A percentile compares a stretch with the other conserved stretches of the same genome.
Conservation (phyloP, 2,329 filamentous ascomycete genomes). For the Balansia obtecta region DNA sequence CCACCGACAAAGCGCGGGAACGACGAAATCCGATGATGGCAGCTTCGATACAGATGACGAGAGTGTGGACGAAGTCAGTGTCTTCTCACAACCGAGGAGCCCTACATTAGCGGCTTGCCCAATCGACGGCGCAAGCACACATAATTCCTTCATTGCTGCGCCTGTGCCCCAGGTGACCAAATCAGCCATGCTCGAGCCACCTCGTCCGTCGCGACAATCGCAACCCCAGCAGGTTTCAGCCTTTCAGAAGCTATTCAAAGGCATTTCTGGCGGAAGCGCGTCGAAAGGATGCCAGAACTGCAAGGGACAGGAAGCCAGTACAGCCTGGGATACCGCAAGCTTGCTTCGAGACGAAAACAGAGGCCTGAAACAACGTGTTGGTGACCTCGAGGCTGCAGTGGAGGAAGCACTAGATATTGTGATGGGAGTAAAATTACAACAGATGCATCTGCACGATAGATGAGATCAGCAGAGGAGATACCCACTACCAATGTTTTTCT, state of each 20-base stretch:
- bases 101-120: constrained; percentile 33
- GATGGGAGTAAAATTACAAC: constrained; percentile 29
- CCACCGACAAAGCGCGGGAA: constrained; percentile 31
- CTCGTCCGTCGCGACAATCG: constrained; percentile 23
- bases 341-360: constrained; percentile 50
- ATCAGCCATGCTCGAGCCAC: constrained; percentile 13
- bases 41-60: constrained; percentile 41
- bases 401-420: constrained; percentile 48
- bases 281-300: constrained; percentile 40
- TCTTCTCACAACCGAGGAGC: constrained; percentile 49
- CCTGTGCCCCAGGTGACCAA: constrained; percentile 12
- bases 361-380: constrained; percentile 45
- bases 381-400: constrained; percentile 45
- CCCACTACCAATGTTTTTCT: too few species aligned
- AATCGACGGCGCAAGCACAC: neutral
- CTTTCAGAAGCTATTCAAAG: constrained; percentile 30
- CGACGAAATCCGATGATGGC: constrained; percentile 28
- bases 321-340: constrained; percentile 54
- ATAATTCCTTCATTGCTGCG: neutral
- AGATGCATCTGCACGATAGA: neutral
- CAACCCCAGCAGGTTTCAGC: constrained; percentile 20
- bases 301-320: constrained; percentile 42
- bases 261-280: constrained; percentile 25
- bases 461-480: neutral
- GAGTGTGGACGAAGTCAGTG: constrained; percentile 36